Conservation (phyloP, 1,284 basidiomycete species). For the Peniophora sp. region DNA sequence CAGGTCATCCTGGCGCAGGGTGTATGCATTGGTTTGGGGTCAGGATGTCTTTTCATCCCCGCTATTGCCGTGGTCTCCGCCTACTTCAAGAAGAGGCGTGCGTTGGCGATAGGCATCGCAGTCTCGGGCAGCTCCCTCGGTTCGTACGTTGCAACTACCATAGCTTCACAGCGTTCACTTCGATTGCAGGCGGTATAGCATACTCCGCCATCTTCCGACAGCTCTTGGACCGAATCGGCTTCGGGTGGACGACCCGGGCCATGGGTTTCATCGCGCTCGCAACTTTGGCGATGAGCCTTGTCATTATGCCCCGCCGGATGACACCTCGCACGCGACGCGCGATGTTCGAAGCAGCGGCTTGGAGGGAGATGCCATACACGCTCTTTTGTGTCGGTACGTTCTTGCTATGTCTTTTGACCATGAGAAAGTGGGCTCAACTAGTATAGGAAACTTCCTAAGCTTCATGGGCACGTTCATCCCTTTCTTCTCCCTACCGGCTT, state of each 20-base stretch:
- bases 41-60: slow-evolving; percentile 39
- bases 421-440: neutral
- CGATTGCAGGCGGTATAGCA: neutral
- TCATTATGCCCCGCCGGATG: slow-evolving; percentile 33
- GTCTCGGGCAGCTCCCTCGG: slow-evolving; percentile 30
- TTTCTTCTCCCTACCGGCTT: slow-evolving; percentile 13
- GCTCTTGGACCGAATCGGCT: slow-evolving; percentile 16
- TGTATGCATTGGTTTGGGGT: slow-evolving; percentile 47
- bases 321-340: slow-evolving; percentile 13
- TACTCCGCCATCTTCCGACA: slow-evolving; percentile 16
- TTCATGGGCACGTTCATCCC: slow-evolving; percentile 15
- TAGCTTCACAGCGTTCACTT: neutral
- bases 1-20: slow-evolving; percentile 56
- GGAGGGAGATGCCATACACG: slow-evolving; percentile 9
- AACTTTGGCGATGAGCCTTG: slow-evolving; percentile 22
- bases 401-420: too few species aligned
- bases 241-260: slow-evolving; percentile 18
- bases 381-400: slow-evolving; percentile 2
- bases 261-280: slow-evolving; percentile 13
- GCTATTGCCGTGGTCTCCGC: slow-evolving; percentile 9
- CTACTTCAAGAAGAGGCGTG: slow-evolving; percentile 17
- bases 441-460: slow-evolving; percentile 5
- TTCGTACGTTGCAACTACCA: slow-evolving; percentile 17
- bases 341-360: slow-evolving; percentile 6
- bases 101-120: slow-evolving; percentile 4